Percentiles rank a stretch among this genome's conserved stretches.
Conservation (phyloP, 805 yeast genomes). For the Hanseniaspora lachancei region DNA sequence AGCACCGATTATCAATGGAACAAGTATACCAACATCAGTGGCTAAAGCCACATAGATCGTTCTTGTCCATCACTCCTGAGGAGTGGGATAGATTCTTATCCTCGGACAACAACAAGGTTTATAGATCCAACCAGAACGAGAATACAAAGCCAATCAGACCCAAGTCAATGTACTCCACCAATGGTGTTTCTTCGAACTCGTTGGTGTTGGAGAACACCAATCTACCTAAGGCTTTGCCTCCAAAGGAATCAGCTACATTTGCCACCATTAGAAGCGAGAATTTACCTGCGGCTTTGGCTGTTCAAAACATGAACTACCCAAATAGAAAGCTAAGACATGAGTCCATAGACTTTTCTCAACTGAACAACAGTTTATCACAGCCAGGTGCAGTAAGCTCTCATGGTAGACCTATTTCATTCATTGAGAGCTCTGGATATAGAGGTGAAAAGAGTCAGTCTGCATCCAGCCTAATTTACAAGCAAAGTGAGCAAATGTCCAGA, state of each 20-base stretch:
- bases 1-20: constrained; percentile 51
- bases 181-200: constrained; percentile 30
- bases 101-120: constrained; percentile 24
- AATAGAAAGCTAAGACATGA: constrained; percentile 8
- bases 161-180: constrained; percentile 28
- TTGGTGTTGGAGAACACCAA: constrained; percentile 25
- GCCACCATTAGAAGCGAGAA: constrained; percentile 32
- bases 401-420: constrained; percentile 6
- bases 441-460: background rate
- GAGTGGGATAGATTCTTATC: constrained; percentile 64
- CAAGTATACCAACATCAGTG: constrained; percentile 74
- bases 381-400: background rate
- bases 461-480: background rate
- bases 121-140: constrained; percentile 19
- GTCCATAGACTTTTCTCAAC: constrained; percentile 19
- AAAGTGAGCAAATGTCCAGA: background rate
- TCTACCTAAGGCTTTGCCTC: constrained; percentile 45
- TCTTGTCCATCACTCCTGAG: constrained; percentile 68
- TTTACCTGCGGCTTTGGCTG: constrained; percentile 13
- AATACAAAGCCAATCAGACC: constrained; percentile 20
- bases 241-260: constrained; percentile 55
- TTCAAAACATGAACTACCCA: constrained; percentile 6
- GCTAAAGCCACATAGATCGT: constrained; percentile 72
- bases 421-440: background rate
- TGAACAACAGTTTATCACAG: constrained; percentile 16